Evolutionary conservation across 345 rosid genomes (phyloP).

Genomic region (Hibiscus trionum): DNA sequence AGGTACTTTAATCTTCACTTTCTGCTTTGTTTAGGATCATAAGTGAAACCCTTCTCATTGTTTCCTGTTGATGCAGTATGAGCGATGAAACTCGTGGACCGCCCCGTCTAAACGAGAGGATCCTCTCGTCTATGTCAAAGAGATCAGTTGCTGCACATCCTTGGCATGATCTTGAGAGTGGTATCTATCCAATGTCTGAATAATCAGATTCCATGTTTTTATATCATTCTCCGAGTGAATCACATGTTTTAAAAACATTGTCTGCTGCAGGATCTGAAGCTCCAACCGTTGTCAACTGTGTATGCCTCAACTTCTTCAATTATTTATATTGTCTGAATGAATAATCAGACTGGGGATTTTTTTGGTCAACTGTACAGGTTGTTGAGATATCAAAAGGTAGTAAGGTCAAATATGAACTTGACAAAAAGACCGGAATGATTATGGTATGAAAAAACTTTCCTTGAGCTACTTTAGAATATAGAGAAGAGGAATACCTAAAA

Average conservation of each 20-base stretch:
- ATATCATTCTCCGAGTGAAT: background rate
- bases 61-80: background rate
- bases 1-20: slow-evolving; percentile 15
- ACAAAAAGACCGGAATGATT: slow-evolving; percentile 90
- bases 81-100: background rate
- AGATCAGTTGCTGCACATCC: slow-evolving; percentile 99
- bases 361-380: slow-evolving; percentile 37
- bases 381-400: slow-evolving; percentile 97
- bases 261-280: slow-evolving; percentile 81
- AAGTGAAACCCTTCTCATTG: background rate
- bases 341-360: too few relatives aligned
- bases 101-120: slow-evolving; percentile 79
- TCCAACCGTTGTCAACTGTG: slow-evolving; percentile 61
- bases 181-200: slow-evolving; percentile 23
- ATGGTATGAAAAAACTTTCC: slow-evolving; percentile 41
- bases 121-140: slow-evolving; percentile 83
- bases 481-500: background rate
- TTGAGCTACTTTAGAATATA: too few relatives aligned
- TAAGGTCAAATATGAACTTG: slow-evolving; percentile 95
- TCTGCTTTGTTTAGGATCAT: background rate
- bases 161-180: slow-evolving; percentile 98
- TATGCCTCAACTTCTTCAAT: slow-evolving; percentile 18
- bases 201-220: background rate
- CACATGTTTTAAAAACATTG: background rate
- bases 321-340: too few relatives aligned